Conservation (phyloP, 2,329 filamentous ascomycete species). For the Colletotrichum sp. region DNA sequence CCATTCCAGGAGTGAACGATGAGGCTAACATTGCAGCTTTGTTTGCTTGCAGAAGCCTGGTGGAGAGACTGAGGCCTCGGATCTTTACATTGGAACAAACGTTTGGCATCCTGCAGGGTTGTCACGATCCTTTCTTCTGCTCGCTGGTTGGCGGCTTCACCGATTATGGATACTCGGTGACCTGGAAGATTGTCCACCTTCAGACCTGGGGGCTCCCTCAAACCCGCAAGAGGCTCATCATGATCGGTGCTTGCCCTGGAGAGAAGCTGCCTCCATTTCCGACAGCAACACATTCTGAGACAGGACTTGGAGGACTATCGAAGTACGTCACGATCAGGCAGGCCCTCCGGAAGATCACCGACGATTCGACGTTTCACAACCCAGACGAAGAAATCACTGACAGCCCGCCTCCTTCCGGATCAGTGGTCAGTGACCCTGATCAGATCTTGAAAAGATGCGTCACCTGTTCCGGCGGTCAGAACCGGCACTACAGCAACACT, state of each 20-base stretch:
- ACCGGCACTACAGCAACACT: slow-evolving; percentile 69
- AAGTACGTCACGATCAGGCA: slow-evolving; percentile 49
- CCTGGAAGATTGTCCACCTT: slow-evolving; percentile 67
- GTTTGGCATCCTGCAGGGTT: slow-evolving; percentile 61
- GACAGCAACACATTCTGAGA: slow-evolving; percentile 58
- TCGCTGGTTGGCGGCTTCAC: slow-evolving; percentile 69
- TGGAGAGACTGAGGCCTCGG: slow-evolving; percentile 66
- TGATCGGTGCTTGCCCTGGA: slow-evolving; percentile 69
- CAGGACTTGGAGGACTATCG: slow-evolving; percentile 34
- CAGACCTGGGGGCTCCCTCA: slow-evolving; percentile 57
- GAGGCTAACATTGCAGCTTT: slow-evolving; percentile 70
- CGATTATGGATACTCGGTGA: slow-evolving; percentile 68
- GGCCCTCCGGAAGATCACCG: slow-evolving; percentile 41
- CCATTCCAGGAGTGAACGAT: slow-evolving; percentile 60
- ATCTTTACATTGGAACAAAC: slow-evolving; percentile 83
- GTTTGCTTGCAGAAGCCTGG: slow-evolving; percentile 57
- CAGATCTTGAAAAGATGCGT: slow-evolving; percentile 60
- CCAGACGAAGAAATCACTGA: slow-evolving; percentile 25
- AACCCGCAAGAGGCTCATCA: slow-evolving; percentile 55
- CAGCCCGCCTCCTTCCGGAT: slow-evolving; percentile 34
- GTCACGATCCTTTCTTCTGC: slow-evolving; percentile 61
- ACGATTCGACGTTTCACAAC: slow-evolving; percentile 41
- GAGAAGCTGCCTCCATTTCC: slow-evolving; percentile 74
- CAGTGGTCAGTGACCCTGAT: slow-evolving; percentile 41
- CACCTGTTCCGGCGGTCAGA: slow-evolving; percentile 66